These are phyloP conservation scores for Trichophyton simii DNA, from an alignment of 2,329 filamentous ascomycete genomes.

Conservation along the genomic window DNA sequence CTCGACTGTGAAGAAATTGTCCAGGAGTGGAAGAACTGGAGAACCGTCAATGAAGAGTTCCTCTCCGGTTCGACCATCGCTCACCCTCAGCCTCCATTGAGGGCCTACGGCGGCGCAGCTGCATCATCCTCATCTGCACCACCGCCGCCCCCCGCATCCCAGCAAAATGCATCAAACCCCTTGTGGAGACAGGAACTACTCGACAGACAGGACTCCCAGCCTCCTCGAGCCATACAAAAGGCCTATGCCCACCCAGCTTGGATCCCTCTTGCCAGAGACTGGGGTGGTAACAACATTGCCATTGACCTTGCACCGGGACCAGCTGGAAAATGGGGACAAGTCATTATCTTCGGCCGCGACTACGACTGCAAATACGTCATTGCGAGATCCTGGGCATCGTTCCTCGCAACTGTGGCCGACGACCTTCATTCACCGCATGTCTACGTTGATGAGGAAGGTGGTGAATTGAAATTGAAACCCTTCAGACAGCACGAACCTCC, in stretches of 20 bases:
- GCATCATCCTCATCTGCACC: constrained; percentile 48
- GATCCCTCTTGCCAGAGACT: constrained; percentile 93
- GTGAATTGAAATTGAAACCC: constrained; percentile 82
- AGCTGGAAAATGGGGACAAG: constrained; percentile 83
- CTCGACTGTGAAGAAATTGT: constrained; percentile 97
- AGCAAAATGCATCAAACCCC: constrained; percentile 43
- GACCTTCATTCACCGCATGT: constrained; percentile 83
- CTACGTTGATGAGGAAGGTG: constrained; percentile 81
- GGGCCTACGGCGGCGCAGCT: constrained; percentile 61
- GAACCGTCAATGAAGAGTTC: constrained; percentile 81
- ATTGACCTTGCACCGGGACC: constrained; percentile 86
- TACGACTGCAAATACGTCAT: constrained; percentile 98
- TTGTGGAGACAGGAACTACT: constrained; percentile 79
- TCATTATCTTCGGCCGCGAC: constrained; percentile 92
- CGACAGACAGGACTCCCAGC: constrained; percentile 75
- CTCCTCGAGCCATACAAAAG: constrained; percentile 74
- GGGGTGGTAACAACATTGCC: constrained; percentile 96
- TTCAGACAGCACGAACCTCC: constrained; percentile 82
- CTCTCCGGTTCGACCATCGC: constrained; percentile 46
- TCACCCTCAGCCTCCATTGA: constrained; percentile 53
- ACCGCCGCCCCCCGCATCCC: constrained; percentile 24
- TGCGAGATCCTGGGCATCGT: constrained; percentile 78
- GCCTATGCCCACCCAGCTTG: constrained; percentile 87
- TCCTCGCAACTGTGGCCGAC: constrained; percentile 77
- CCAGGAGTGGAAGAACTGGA: constrained; percentile 96